Percentiles rank a stretch among this genome's conserved stretches.
Conservation (phyloP, 1,284 basidiomycete genomes). For the Apiotrichum montevideense region DNA sequence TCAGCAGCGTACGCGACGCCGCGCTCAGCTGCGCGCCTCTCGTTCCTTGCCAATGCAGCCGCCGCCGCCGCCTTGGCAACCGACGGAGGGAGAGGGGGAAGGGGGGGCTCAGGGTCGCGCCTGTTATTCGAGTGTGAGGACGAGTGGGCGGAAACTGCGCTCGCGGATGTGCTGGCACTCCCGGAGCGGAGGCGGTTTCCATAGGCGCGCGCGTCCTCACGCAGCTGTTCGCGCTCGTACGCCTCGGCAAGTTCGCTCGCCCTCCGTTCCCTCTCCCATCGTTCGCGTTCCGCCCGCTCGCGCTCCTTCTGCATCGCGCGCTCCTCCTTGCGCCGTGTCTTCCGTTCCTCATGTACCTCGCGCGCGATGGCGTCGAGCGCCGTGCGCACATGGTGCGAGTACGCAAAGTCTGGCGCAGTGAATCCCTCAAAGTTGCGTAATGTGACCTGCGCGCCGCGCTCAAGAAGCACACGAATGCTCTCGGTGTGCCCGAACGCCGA, state of each 20-base stretch:
- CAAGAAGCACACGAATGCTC: constrained; percentile 79
- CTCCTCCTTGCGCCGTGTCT: constrained; percentile 12
- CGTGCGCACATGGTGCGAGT: constrained; percentile 52
- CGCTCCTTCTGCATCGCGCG: constrained; percentile 6
- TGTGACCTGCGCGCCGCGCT: constrained; percentile 73
- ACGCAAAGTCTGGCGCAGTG: constrained; percentile 85
- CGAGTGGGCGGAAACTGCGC: background rate
- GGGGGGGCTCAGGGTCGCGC: background rate
- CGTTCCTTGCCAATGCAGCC: constrained; percentile 1
- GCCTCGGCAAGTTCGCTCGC: background rate
- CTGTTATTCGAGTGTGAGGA: background rate
- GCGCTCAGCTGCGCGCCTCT: background rate
- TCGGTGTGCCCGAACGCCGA: constrained; percentile 47
- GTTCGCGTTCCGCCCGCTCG: constrained; percentile 6
- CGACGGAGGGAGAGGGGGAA: background rate
- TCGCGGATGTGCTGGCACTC: background rate
- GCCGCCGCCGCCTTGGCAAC: constrained; percentile 6
- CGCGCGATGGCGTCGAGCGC: constrained; percentile 28
- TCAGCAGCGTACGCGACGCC: background rate
- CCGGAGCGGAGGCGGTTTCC: background rate
- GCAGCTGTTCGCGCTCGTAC: background rate
- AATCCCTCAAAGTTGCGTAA: constrained; percentile 84
- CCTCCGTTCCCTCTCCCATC: constrained; percentile 1
- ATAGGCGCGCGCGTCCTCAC: background rate
- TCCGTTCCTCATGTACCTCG: constrained; percentile 26